Percentiles rank a stretch among this genome's conserved stretches.
Conservation (phyloP, 345 rosid genomes). For the Tarenaya hassleriana region DNA sequence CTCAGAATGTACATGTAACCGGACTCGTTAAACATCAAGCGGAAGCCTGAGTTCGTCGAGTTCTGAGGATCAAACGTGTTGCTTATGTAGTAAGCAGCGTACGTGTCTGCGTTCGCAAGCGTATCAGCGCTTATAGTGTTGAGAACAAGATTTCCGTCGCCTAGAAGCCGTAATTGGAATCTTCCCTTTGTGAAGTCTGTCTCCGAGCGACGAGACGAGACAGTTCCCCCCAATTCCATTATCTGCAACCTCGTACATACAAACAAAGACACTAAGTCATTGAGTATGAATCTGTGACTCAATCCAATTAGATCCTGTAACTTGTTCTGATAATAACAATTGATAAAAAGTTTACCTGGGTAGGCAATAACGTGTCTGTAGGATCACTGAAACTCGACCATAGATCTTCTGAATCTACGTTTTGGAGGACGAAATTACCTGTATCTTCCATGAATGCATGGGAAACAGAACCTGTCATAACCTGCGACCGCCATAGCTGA, state of each 20-base stretch:
- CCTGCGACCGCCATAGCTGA: conserved; percentile 25
- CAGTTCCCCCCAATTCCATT: conserved; percentile 9
- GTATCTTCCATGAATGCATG: conserved; percentile 43
- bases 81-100: conserved; percentile 31
- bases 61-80: neutral
- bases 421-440: conserved; percentile 43
- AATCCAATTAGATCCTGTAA: neutral
- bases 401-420: conserved; percentile 12
- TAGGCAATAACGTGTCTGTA: conserved; percentile 50
- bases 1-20: conserved; percentile 36
- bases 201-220: conserved; percentile 17
- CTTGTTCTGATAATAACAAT: neutral
- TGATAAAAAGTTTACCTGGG: too few species aligned
- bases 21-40: conserved; percentile 38
- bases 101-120: conserved; percentile 8
- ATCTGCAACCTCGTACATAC: conserved; percentile 5
- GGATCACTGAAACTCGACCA: conserved; percentile 51
- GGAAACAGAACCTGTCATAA: conserved; percentile 21
- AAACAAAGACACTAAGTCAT: too few species aligned
- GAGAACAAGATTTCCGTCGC: conserved; percentile 14
- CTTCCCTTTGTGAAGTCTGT: conserved; percentile 15
- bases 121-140: conserved; percentile 16
- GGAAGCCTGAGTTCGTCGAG: conserved; percentile 9
- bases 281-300: neutral
- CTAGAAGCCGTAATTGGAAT: conserved; percentile 5